Base-by-base conservation (phyloP, 78 protist genomes). In the slime mould (Dictyostelium discoideum) region DNA sequence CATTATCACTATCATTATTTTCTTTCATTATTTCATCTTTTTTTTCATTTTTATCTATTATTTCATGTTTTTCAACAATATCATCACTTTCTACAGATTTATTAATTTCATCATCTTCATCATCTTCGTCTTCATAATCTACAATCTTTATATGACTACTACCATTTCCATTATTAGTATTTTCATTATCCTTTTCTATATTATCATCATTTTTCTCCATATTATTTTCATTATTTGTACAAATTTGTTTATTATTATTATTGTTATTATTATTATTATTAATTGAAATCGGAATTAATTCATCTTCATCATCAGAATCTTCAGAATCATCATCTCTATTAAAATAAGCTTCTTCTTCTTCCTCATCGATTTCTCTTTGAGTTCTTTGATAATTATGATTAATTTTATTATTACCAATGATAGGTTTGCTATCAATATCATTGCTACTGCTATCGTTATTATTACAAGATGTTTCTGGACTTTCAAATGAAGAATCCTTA, bases 391-490 rank as follows among this genome's bases (percentile, higher is more conserved):
- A 84, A 39, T 76, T 29, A 76, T 76, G 29, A 44, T 18, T 44
- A 7, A 74, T 37, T 74, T 37, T 74, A 74, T 74, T 74, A 74
- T 74, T 74, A 3, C 77, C 39, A 69, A 69, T 69, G 32, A 69
- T 69, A n/a, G 77, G 37, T 69, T 69, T 69, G 22, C 3, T 72
- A n/a, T 24, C 44, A 44, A 18, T 79, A 24, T 79, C 50, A 24
- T 79, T 79, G 10, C 22, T 39, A 37, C 42, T 57, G 22, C 22
- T 54, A 26, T 81, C n/a, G 63, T 81, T 26, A 24, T 32, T 63
- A 26, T 42, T 85, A 79, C 86, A 86, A 26, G 82, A 63, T 18
- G 81, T n/a, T 40, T 87, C 93, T n/a, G 95, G 88, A 72, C 88
- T 72, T 67, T 82, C 88, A 3, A 57, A 60, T 22, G 32, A 32